Percentiles rank a stretch among this genome's conserved stretches.
Conservation (phyloP, 164 flowering plant genomes). For the Annona cherimola region DNA sequence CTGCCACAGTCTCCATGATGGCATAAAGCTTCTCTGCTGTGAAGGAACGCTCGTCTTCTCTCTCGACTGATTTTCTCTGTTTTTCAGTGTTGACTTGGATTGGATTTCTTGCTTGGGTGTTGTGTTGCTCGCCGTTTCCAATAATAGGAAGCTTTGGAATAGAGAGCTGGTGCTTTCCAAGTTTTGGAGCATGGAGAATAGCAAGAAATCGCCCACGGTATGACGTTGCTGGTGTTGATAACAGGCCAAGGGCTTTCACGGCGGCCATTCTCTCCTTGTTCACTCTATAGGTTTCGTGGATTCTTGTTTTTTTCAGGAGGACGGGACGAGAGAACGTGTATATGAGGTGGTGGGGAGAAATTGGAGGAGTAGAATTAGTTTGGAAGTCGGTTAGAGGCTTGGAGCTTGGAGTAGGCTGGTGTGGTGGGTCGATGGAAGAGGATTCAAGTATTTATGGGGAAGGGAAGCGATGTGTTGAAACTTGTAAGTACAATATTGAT, state of each 20-base stretch:
- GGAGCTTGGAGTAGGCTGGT: too few species aligned
- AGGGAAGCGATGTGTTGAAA: too few species aligned
- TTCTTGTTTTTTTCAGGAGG: too few species aligned
- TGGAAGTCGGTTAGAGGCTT: too few species aligned
- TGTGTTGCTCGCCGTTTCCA: slow-evolving; percentile 12
- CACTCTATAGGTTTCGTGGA: neutral
- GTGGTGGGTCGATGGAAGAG: too few species aligned
- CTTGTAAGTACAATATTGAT: too few species aligned
- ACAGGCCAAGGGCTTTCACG: neutral
- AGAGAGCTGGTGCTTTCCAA: neutral
- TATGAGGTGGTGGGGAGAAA: too few species aligned
- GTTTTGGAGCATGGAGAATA: neutral
- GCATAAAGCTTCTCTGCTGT: slow-evolving; percentile 28
- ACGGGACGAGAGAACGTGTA: too few species aligned
- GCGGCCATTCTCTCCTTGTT: slow-evolving; percentile 2
- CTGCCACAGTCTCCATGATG: slow-evolving; percentile 30
- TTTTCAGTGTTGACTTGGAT: neutral
- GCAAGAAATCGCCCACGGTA: neutral
- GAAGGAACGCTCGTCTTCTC: neutral
- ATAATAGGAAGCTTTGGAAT: slow-evolving; percentile 19
- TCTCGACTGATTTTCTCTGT: neutral
- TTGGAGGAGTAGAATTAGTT: too few species aligned
- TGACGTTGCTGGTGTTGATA: neutral
- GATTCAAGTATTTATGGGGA: too few species aligned
- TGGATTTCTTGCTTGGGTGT: slow-evolving; percentile 3